A percentile compares a stretch with the other conserved stretches of the same genome.
phyloP scores from a whole-genome alignment of 345 rosid genomes.

The Hirschfeldia incana region DNA sequence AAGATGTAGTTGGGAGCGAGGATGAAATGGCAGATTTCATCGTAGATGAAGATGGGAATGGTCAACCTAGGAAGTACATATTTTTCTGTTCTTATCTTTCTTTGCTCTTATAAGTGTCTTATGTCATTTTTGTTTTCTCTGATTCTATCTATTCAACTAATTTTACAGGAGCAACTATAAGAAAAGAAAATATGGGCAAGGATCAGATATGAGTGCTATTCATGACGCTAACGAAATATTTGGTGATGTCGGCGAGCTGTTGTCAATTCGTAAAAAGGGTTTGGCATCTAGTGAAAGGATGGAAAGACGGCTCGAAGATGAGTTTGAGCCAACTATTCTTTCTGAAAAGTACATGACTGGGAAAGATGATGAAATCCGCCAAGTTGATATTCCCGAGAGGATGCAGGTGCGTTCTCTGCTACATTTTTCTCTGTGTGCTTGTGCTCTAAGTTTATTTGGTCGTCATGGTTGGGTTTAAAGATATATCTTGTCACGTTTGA shows the following conservation, averaged over 20 bases:
- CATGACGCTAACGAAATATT: background rate
- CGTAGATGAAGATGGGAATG: background rate
- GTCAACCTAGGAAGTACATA: background rate
- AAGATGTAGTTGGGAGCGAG: background rate
- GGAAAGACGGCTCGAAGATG: background rate
- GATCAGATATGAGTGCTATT: background rate
- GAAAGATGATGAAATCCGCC: background rate
- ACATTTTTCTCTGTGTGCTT: background rate
- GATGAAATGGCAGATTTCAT: background rate
- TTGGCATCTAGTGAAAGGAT: background rate
- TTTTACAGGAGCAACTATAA: background rate
- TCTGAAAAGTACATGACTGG: background rate
- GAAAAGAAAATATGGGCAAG: background rate
- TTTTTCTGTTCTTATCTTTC: background rate
- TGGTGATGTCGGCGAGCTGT: background rate
- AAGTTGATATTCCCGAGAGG: background rate
- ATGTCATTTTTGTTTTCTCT: background rate
- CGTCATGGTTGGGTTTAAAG: background rate
- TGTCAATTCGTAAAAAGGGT: background rate
- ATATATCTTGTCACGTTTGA: background rate
- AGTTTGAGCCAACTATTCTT: background rate
- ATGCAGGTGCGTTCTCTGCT: background rate
- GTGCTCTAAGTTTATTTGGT: background rate
- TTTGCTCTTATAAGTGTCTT: background rate
- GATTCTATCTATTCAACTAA: background rate